Base-by-base conservation (phyloP, 441 rosid species). In the Arabidopsis hybrid region DNA sequence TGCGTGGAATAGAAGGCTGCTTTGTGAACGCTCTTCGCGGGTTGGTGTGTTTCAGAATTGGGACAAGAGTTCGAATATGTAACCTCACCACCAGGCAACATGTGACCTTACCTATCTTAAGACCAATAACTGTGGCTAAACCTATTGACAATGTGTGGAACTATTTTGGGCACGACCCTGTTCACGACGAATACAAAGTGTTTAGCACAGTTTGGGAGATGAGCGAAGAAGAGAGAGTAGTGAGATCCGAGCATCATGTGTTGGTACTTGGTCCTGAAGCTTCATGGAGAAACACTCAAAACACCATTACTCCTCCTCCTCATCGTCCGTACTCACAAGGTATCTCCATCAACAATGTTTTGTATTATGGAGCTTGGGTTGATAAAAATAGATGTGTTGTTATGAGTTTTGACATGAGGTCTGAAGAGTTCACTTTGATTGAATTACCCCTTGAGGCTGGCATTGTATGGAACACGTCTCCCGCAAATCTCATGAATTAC, bases 141-240 rank as follows among this genome's bases (percentile, higher is more conserved):
- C 1, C 57, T 43, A 13, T 4, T 43, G 6, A 43, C 50, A 45
- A 45, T 11, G 3, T 31, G 3, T n/a, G 10, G 39, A 7, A n/a
- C 18, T 8, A 1, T 26, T 56, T 34, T 7, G 60, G 40, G 8
- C 1, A 56, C 21, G 40, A 56, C 4, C 9, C 32, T 39, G 64
- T 59, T 59, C 1, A 36, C 12, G 32, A 59, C 38, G 64, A 59
- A 38, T 38, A 36, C 64, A 59, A 59, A 38, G 64, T 17, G 46
- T 14, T 59, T 9, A 59, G 64, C 46, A 11, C 4, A 5, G 29
- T 16, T 34, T 57, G 26, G 12, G 13, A 57, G 6, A 3, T 14
- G 45, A 38, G 1, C 13, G 16, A 35, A 4, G 45, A 36, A n/a
- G 26, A 14, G 3, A 2, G 18, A 2, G 5, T 43, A 9, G 40